Percentiles rank a stretch among this genome's conserved stretches.
Conservation (phyloP, 1,284 basidiomycete species). For the Leccinum solheimii region DNA sequence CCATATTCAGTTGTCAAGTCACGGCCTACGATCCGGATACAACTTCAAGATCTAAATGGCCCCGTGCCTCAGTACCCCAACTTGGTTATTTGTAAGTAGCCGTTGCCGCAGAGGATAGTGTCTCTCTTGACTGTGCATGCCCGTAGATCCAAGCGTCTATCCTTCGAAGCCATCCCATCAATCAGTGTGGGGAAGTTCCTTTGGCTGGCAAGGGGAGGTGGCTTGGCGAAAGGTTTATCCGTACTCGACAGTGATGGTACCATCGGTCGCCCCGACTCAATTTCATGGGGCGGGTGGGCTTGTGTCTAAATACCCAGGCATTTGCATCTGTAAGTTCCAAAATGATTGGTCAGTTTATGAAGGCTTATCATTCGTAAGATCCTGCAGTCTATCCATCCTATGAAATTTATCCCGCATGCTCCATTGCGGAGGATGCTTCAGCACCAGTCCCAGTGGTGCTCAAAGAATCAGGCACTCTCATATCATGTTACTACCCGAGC, state of each 20-base stretch:
- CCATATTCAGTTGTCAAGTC: slow-evolving; percentile 15
- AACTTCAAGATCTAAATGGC: slow-evolving; percentile 8
- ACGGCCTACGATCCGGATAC: slow-evolving; percentile 3
- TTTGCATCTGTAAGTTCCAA: slow-evolving; percentile 28
- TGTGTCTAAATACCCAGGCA: slow-evolving; percentile 18
- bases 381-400: slow-evolving; percentile 29
- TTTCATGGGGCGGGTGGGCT: slow-evolving; percentile 16
- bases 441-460: slow-evolving; percentile 5
- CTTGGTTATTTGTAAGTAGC: slow-evolving; percentile 38
- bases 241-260: slow-evolving; percentile 5
- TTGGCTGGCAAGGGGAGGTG: slow-evolving; percentile 21
- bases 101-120: not conserved
- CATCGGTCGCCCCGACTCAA: slow-evolving; percentile 8
- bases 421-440: slow-evolving; percentile 1
- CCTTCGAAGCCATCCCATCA: slow-evolving; percentile 21
- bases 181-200: slow-evolving; percentile 20
- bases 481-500: slow-evolving; percentile 17
- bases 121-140: slow-evolving; percentile 6
- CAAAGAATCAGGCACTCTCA: not conserved
- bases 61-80: slow-evolving; percentile 34
- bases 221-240: slow-evolving; percentile 25
- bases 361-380: slow-evolving; percentile 25
- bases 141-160: slow-evolving; percentile 41
- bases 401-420: slow-evolving; percentile 31
- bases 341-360: not conserved